Base-by-base conservation (phyloP, 2,329 filamentous ascomycete genomes). In the Claviceps fusiformis region DNA sequence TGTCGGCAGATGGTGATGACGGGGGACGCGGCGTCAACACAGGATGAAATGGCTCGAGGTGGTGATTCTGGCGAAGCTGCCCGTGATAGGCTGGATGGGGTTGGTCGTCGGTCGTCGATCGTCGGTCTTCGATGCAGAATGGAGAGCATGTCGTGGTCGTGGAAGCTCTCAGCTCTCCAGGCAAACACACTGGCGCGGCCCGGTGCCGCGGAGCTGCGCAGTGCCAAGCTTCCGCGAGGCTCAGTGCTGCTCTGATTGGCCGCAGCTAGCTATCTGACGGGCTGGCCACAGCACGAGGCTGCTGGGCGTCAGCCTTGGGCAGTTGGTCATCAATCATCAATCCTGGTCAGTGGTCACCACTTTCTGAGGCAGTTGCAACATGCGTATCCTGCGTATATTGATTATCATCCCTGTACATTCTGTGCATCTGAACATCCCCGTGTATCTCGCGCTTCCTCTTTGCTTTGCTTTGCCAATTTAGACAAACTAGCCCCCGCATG, bases 181-280 rank as follows among this genome's bases (percentile, higher is more conserved):
- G 62, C 62, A 63, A 62, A 62, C 62, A 61, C 57, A 45, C 59
- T 63, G 62, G 62, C 62, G 62, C 54, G 62, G 62, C 62, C 60
- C 7, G 13, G 5, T 13, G 37, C 37, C 37, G 37, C 3, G 37
- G 37, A 17, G 37, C 35, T 37, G 35, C 11, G 3, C 3, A 11
- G 35, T 37, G 9, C 35, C 35, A 37, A 37, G 35, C 35, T 9
- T 37, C 35, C 11, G 10, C 17, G 39, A 9, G 11, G 41, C 19
- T n/a, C 29, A 50, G 27, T 49, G 50, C 53, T 52, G 27, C 35
- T 33, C 17, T 54, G 55, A 56, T 59, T 59, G 48, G 58, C 6
- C 55, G 51, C 46, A 59, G 59, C 55, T 59, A 45, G 44, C 47
- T 49, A 3, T 33, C 47, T 24, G 52, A 49, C 43, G 49, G 52